Evolutionary conservation across 1,284 basidiomycete species (phyloP).

Genomic region (Meira nashicola): DNA sequence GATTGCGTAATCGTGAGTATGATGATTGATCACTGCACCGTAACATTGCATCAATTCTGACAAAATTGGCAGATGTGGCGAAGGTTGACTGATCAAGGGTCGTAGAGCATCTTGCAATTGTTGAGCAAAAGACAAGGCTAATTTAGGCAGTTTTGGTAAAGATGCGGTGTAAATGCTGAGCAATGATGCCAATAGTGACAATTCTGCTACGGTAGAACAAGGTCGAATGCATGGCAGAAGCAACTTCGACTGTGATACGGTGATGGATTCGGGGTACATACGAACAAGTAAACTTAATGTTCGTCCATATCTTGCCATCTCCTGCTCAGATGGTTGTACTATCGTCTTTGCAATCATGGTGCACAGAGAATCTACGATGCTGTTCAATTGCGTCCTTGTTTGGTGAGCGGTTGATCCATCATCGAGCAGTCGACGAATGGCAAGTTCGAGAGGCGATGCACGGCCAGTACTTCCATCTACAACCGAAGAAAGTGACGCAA

Average conservation of each 20-base stretch:
- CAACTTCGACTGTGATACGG: conserved; percentile 70
- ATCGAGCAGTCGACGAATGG: conserved; percentile 61
- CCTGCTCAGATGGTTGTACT: conserved; percentile 55
- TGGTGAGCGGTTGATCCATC: conserved; percentile 58
- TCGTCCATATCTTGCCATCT: conserved; percentile 57
- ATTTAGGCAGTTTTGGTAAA: conserved; percentile 67
- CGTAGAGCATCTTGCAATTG: conserved; percentile 79
- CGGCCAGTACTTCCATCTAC: conserved; percentile 57
- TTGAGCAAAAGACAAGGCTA: conserved; percentile 64
- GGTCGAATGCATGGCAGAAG: conserved; percentile 82
- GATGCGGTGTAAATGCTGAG: conserved; percentile 78
- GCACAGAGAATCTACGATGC: conserved; percentile 66
- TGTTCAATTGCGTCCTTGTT: conserved; percentile 71
- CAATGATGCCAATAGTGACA: conserved; percentile 55
- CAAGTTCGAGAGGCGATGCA: conserved; percentile 74
- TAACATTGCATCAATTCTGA: conserved; percentile 88
- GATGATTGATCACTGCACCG: conserved; percentile 73
- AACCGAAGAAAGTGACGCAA: neutral
- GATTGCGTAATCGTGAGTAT: conserved; percentile 77
- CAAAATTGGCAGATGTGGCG: conserved; percentile 26
- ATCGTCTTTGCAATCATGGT: conserved; percentile 50
- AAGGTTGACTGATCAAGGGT: conserved; percentile 72
- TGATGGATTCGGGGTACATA: conserved; percentile 75
- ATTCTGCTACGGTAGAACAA: conserved; percentile 71
- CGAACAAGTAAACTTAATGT: conserved; percentile 76